phyloP scores from a whole-genome alignment of 495 filamentous ascomycete species.

The Tuber borchii region DNA sequence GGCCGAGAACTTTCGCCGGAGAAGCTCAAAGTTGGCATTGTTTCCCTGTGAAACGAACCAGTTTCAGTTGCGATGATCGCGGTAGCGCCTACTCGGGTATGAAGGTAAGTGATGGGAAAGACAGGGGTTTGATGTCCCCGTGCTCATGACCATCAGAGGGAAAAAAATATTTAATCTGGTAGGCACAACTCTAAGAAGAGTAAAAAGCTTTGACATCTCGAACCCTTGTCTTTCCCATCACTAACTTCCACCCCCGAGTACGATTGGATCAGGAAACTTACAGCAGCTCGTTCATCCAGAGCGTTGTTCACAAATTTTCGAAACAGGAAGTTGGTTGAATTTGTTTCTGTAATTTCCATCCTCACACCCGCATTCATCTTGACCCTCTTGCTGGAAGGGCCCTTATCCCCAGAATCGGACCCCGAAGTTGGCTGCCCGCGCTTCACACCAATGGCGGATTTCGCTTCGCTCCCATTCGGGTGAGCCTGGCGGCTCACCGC shows the following conservation, averaged over 20 bases:
- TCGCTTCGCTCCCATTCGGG: slow-evolving; percentile 6
- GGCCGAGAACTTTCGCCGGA: slow-evolving; percentile 35
- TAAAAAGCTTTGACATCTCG: too few species aligned
- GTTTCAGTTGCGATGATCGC: slow-evolving; percentile 12
- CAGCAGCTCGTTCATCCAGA: slow-evolving; percentile 35
- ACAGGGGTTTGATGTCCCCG: too few species aligned
- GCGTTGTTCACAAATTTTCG: slow-evolving; percentile 38
- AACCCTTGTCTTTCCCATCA: too few species aligned
- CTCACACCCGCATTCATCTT: background rate
- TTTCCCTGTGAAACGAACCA: slow-evolving; percentile 29
- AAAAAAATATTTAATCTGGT: too few species aligned
- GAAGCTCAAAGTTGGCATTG: slow-evolving; percentile 29
- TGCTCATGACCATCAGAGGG: too few species aligned
- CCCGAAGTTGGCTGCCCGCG: slow-evolving; percentile 16
- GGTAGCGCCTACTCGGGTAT: slow-evolving; percentile 6
- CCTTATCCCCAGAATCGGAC: slow-evolving; percentile 5
- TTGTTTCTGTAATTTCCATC: slow-evolving; percentile 9
- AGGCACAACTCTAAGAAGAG: too few species aligned
- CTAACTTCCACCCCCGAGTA: too few species aligned
- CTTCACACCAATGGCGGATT: slow-evolving; percentile 6
- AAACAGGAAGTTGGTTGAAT: slow-evolving; percentile 21
- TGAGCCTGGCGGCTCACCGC: slow-evolving; percentile 1
- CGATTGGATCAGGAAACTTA: slow-evolving; percentile 14
- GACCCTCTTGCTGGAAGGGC: slow-evolving; percentile 8
- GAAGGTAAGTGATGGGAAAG: too few species aligned